Evolutionary conservation across 345 rosid species (phyloP).

Genomic region (Bretschneidera sinensis): DNA sequence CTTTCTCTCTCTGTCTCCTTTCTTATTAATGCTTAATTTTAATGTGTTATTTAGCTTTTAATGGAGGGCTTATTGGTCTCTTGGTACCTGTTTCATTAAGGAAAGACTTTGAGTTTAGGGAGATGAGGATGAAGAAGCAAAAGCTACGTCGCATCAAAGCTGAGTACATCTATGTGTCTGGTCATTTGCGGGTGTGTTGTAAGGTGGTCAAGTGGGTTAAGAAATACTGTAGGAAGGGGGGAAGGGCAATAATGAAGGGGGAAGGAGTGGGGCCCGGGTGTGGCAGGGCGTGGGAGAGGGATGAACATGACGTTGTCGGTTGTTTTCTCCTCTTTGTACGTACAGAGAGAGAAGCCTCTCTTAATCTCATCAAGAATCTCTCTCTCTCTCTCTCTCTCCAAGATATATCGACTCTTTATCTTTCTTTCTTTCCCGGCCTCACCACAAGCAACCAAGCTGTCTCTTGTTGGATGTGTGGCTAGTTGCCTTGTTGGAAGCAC

Average conservation of each 20-base stretch:
- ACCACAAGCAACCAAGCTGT: conserved; percentile 91
- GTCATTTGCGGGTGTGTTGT: conserved; percentile 20
- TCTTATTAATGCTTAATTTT: neutral
- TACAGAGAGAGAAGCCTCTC: conserved; percentile 21
- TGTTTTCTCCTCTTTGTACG: too few species aligned
- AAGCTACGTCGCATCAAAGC: conserved; percentile 24
- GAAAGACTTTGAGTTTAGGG: neutral
- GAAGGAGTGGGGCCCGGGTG: conserved; percentile 46
- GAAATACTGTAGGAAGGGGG: conserved; percentile 22
- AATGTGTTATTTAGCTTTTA: neutral
- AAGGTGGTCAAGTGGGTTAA: conserved; percentile 20
- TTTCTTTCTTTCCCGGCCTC: conserved; percentile 57
- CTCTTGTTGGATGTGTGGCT: conserved; percentile 66
- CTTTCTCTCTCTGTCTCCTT: neutral
- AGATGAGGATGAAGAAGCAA: too few species aligned
- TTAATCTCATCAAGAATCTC: conserved; percentile 18
- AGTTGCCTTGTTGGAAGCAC: conserved; percentile 66
- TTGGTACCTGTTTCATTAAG: conserved; percentile 9
- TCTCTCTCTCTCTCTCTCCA: conserved; percentile 21
- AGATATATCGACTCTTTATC: conserved; percentile 22
- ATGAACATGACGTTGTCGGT: conserved; percentile 99
- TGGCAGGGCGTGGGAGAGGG: conserved; percentile 95
- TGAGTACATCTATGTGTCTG: conserved; percentile 24
- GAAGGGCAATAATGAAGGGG: conserved; percentile 60
- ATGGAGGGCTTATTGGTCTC: conserved; percentile 2